Evolutionary conservation across 176 grass and related monocot species (phyloP), one percentile per base, ranked within the genome.

Genomic region (Puccinellia tenuiflora): DNA sequence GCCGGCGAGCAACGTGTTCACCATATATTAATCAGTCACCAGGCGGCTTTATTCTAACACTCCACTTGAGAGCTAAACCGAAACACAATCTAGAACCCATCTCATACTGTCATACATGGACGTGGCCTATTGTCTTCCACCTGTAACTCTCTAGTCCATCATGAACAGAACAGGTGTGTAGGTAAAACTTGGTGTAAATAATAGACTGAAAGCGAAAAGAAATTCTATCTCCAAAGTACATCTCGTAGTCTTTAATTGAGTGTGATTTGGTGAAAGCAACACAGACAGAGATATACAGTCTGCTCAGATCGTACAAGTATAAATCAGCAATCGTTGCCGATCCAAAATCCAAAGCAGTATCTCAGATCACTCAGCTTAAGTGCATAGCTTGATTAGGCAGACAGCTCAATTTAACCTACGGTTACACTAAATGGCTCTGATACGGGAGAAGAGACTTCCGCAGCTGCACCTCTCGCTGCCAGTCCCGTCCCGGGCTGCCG

Each of bases 381-480:
- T n/a, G n/a, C n/a, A n/a, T n/a, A n/a, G n/a, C n/a, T n/a, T n/a
- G 21, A 1, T 55, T 2, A 28, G 18, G 21, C 53, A 39, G 21
- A 38, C 39, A 25, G 39, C 12, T 70, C 25, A 70, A n/a, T 67
- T 67, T 38, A 38, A 26, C 17, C 50, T 53, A 53, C 45, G 4
- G 1, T 7, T 5, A 38, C 28, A 43, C 57, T 8, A 39, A 10
- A 88, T 89, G 82, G 87, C 87, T 85, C 24, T 89, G 1, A 66
- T 73, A 1, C 22, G 82, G 30, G 39, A 67, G 18, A 85, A 61
- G 82, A 85, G 82, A 40, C 81, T 76, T 31, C 82, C 69, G 1
- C 87, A 83, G 3, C 50, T 85, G 39, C 60, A 89, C 16, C 87
- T 89, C 77, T 68, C 87, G n/a, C 68, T 88, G 38, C 79, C 57